These are phyloP conservation scores for Wickerhamiella shivajii DNA, from an alignment of 805 yeast species.

Conservation along the genomic window DNA sequence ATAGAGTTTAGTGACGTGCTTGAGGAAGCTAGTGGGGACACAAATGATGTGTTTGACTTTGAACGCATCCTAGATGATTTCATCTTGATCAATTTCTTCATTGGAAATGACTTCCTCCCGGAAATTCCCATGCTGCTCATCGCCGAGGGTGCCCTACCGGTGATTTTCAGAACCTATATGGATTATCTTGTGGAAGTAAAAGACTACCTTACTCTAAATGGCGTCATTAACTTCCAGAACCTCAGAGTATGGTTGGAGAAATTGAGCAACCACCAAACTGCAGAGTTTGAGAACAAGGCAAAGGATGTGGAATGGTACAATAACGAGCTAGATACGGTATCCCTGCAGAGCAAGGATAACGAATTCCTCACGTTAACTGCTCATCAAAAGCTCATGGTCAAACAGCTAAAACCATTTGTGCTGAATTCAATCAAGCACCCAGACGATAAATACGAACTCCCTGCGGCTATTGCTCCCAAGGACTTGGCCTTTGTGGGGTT, in stretches of 20 bases:
- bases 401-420: conserved; percentile 33
- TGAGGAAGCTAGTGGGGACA: conserved; percentile 37
- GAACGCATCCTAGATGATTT: conserved; percentile 88
- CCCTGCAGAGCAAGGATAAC: conserved; percentile 37
- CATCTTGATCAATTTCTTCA: conserved; percentile 78
- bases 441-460: conserved; percentile 9
- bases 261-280: conserved; percentile 65
- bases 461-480: conserved; percentile 16
- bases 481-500: conserved; percentile 17
- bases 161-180: conserved; percentile 76
- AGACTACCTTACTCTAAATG: conserved; percentile 75
- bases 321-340: conserved; percentile 45
- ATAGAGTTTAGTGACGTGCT: conserved; percentile 67
- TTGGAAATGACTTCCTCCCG: conserved; percentile 97
- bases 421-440: conserved; percentile 19
- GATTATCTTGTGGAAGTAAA: conserved; percentile 56
- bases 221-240: conserved; percentile 62
- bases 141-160: conserved; percentile 94
- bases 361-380: conserved; percentile 42
- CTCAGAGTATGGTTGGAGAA: conserved; percentile 62
- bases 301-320: conserved; percentile 88
- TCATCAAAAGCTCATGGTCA: conserved; percentile 54
- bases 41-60: conserved; percentile 41
- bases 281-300: conserved; percentile 66
- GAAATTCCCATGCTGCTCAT: conserved; percentile 86